These are phyloP conservation scores for Melanopsichium pennsylvanicum DNA, from an alignment of 1,284 basidiomycete species.

Conservation along the genomic window DNA sequence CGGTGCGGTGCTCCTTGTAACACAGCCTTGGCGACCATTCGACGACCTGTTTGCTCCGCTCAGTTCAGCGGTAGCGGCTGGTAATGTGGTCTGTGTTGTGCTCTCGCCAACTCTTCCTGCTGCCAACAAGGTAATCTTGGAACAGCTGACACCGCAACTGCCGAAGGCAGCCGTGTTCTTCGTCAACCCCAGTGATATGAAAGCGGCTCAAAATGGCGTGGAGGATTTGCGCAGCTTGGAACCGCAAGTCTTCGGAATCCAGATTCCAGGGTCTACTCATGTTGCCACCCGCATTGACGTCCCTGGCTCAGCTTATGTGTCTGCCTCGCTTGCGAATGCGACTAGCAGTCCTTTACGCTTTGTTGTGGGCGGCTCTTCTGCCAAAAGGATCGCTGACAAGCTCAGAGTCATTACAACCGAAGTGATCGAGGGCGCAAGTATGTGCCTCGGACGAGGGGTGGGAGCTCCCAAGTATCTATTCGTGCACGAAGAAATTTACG, in stretches of 20 bases:
- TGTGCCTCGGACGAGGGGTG: conserved; percentile 6
- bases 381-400: conserved; percentile 1
- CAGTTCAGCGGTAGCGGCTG: conserved; percentile 6
- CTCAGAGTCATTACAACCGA: conserved; percentile 5
- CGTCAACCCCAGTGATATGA: not conserved
- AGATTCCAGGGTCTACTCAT: conserved; percentile 8
- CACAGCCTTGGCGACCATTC: conserved; percentile 11
- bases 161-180: conserved; percentile 11
- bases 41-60: conserved; percentile 19
- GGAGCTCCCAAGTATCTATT: conserved; percentile 18
- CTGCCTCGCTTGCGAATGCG: conserved; percentile 3
- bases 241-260: not conserved
- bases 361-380: not conserved
- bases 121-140: conserved; percentile 6
- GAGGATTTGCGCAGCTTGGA: not conserved
- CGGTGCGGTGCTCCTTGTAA: conserved; percentile 10
- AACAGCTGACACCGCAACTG: conserved; percentile 5
- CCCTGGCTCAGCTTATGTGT: conserved; percentile 5
- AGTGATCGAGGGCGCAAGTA: conserved; percentile 4
- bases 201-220: not conserved
- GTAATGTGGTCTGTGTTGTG: conserved; percentile 14
- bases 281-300: conserved; percentile 3
- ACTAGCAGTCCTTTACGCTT: not conserved
- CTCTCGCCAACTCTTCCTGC: conserved; percentile 6
- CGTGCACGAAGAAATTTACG: conserved; percentile 12